Evolutionary conservation across 1,284 basidiomycete genomes (phyloP), one percentile per base, ranked within the genome.

Genomic region (Pseudozyma thailandica): DNA sequence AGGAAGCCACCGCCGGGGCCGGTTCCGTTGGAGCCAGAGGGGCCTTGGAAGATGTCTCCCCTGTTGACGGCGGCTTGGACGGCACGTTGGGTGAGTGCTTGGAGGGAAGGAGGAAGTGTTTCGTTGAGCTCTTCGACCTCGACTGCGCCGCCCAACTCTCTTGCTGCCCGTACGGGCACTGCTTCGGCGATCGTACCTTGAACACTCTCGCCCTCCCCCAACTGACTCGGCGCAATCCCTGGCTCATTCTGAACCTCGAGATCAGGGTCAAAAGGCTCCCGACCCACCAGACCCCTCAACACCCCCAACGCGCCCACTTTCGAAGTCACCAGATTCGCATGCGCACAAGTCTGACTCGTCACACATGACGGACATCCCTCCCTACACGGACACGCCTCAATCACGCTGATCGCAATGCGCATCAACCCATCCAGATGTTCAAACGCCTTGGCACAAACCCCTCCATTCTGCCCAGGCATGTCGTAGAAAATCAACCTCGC

Each of bases 401-500:
- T 86, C 6, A 85, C 84, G 30, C 87, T 85, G 25, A 87, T 86
- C 0, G 93, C 91, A 55, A 89, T 87, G 12, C 84, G 84, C 13
- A 94, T 83, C 26, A 92, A 85, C 20, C 88, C 86, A 50, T 88
- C 87, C 15, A 89, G 88, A 73, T 92, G 89, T 77, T 93, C 92
- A 75, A 94, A 94, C 2, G 90, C 92, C 77, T 90, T 92, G 2
- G 88, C 87, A 37, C 90, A 88, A 6, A 91, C 85, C 0, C 91
- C 90, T 20, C 89, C 89, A 27, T 88, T 88, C 74, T 88, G 89
- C 0, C 90, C 90, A 6, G 88, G 86, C 35, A 86, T 84, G 72
- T 95, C 93, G 78, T 92, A 94, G 74, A 94, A 91, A 48, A 94
- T 90, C 9, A 95, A 83, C 61, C 92, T 92, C 10, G 90, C 92